A percentile compares a stretch with the other conserved stretches of the same genome.
Evolutionary conservation across 2,329 filamentous ascomycete species (phyloP).

Genomic region (Curvularia sp.): DNA sequence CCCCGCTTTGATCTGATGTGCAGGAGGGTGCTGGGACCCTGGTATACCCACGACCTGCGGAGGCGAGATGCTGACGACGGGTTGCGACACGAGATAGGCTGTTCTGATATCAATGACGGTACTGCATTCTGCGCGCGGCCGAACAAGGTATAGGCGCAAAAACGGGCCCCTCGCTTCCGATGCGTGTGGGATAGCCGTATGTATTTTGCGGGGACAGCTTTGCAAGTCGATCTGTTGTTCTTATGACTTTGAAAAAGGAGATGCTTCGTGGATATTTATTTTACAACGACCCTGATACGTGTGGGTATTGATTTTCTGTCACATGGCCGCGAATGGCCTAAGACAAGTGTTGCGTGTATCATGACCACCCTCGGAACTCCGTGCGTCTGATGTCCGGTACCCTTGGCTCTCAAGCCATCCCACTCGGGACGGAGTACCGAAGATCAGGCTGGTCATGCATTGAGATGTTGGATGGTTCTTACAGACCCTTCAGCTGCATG

Average conservation of each 20-base stretch:
- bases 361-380: conserved; percentile 2
- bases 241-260: background rate
- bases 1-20: conserved; percentile 2
- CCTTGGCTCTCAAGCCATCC: background rate
- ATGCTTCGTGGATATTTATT: background rate
- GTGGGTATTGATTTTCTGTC: background rate
- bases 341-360: background rate
- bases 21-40: conserved; percentile 1
- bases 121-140: conserved; percentile 4
- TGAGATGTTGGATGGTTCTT: background rate
- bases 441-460: background rate
- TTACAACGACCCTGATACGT: background rate
- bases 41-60: background rate
- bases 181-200: background rate
- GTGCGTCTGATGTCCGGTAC: conserved; percentile 5
- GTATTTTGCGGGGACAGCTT: background rate
- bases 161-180: conserved; percentile 2
- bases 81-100: conserved; percentile 8
- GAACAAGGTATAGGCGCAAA: conserved; percentile 5
- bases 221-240: background rate
- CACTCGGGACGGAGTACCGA: background rate
- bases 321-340: background rate
- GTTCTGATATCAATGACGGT: conserved; percentile 18
- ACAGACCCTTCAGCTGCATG: background rate
- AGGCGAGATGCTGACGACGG: conserved; percentile 1